Evolutionary conservation across 2,329 filamentous ascomycete species (phyloP), one percentile per base, ranked within the genome.

Genomic region (Fusarium nelsonii): DNA sequence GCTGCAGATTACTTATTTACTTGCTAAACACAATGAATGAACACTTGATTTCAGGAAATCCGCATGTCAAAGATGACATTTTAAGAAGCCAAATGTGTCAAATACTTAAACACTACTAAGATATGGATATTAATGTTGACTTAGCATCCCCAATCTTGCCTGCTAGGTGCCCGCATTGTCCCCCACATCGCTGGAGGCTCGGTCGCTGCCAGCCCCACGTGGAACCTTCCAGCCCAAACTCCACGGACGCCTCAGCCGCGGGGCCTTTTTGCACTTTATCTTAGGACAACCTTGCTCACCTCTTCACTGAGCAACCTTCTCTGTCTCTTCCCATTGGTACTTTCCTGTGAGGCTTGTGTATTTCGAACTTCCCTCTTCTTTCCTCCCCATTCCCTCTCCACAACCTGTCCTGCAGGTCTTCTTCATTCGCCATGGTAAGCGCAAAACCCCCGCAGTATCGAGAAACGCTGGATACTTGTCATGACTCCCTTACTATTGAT

Each of bases 221-320:
- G 70, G 73, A 75, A 75, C 60, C 70, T 75, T 75, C 73, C 73
- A 74, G 66, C 65, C 69, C 58, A 72, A 72, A 70, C 54, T 69
- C 65, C 54, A 71, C 70, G 55, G 55, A 69, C 68, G 55, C 40
- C 50, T 66, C 59, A 72, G 61, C 66, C 69, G 69, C 66, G 68
- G 68, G 68, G 68, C 68, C 45, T 59, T 64, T 65, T 66, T 57
- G 28, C 50, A 64, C 51, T 60, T 52, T 23, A 58, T 45, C 58
- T 49, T 51, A 33, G 33, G 65, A 58, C 62, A 64, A 44, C 49
- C 39, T 48, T 37, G 26, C 46, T 52, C 39, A 58, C 68, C 61
- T 59, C 48, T 28, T 50, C 26, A 37, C 49, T 32, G 45, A 51
- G 37, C 40, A 61, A 55, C 46, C 51, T 32, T 26, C 37, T 56